phyloP scores from a whole-genome alignment of 2,329 filamentous ascomycete species.

The Colletotrichum magnum region DNA sequence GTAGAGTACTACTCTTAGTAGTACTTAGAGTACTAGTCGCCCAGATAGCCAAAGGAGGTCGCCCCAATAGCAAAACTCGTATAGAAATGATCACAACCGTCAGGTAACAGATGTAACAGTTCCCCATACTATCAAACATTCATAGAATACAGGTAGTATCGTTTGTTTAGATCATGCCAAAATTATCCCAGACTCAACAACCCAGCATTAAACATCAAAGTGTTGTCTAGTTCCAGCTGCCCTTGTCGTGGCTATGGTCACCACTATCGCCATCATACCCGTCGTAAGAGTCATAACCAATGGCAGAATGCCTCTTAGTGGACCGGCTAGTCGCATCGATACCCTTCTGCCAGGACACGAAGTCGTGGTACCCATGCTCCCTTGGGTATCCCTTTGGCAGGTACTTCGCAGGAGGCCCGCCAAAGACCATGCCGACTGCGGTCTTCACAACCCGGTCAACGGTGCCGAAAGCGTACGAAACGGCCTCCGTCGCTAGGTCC shows the following conservation, averaged over 20 bases:
- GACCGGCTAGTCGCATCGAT: not conserved
- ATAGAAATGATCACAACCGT: no score
- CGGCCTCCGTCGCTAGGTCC: slow-evolving; percentile 6
- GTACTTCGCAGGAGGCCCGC: not conserved
- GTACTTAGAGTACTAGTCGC: no score
- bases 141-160: no score
- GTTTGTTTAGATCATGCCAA: not conserved
- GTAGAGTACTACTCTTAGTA: no score
- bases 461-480: not conserved
- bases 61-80: no score
- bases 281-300: not conserved
- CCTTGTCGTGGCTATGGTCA: not conserved
- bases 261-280: not conserved
- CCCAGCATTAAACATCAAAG: not conserved
- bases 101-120: no score
- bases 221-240: not conserved
- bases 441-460: not conserved
- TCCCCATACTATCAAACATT: no score
- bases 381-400: not conserved
- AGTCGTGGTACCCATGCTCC: slow-evolving; percentile 34
- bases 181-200: not conserved
- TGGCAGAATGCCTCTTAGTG: not conserved
- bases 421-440: not conserved
- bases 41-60: no score
- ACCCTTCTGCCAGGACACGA: slow-evolving; percentile 35